Evolutionary conservation across 257 asterid species (phyloP), one percentile per base, ranked within the genome.

Genomic region (Echites panduratus): DNA sequence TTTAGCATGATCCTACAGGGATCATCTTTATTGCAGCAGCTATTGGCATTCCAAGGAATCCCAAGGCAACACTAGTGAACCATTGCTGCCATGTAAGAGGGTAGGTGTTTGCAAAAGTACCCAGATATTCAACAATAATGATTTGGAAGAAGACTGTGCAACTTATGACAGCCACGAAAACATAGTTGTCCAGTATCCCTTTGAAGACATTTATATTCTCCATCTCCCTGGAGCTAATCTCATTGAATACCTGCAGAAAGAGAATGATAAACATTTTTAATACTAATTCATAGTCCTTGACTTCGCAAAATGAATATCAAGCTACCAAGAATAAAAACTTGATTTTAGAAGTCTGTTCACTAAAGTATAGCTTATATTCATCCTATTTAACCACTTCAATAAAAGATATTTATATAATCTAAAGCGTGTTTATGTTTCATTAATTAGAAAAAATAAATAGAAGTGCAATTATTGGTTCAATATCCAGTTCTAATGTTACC

Each of bases 171-270:
- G 73, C 76, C 13, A 89, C 93, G 56, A 93, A 93, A 5, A 93
- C 92, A 27, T 93, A 89, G 86, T 93, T 93, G 70, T 85, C 69
- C 70, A 93, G 82, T 70, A 93, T 90, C 79, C 98, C 98, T 68
- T 80, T 82, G 86, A 93, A 85, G 56, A 90, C 96, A 9, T 93
- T 89, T 75, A 90, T 83, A 85, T 89, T 89, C 85, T 90, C 98
- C 98, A 93, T 93, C 17, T 93, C 97, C 65, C 98, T 82, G 20
- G 98, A 93, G 87, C 94, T 93, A 67, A 93, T 85, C 88, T 93
- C 98, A 32, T 93, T 93, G 89, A 93, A 93, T 71, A 82, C 92
- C 98, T 93, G 92, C 85, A 72, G 43, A 12, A 71, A 3, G 61
- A 75, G 24, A 50, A 52, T 56, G 16, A 53, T 9, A 35, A 50